Evolutionary conservation across 2,329 filamentous ascomycete genomes (phyloP).

Genomic region (Cadophora gregata): DNA sequence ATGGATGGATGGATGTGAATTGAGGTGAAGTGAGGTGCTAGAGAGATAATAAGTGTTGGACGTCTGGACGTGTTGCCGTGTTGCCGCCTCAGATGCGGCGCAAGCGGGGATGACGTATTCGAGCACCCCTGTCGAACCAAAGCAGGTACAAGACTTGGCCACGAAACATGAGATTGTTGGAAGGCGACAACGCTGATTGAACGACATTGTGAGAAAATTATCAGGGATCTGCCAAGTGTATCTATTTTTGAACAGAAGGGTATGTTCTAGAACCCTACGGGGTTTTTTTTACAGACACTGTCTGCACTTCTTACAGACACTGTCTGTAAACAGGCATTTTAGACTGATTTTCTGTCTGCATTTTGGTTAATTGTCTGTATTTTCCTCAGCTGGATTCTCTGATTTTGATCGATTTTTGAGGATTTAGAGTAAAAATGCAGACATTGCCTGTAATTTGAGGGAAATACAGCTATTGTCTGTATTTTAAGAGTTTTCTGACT

Average conservation of each 20-base stretch:
- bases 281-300: no score
- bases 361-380: no score
- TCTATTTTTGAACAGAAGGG: neutral
- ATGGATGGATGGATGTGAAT: no score
- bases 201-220: slow-evolving; percentile 8
- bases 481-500: no score
- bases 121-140: slow-evolving; percentile 1
- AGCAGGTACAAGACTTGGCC: slow-evolving; percentile 16
- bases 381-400: no score
- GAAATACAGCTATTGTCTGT: no score
- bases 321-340: no score
- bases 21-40: neutral
- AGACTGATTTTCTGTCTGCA: no score
- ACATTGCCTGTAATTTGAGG: no score
- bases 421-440: no score
- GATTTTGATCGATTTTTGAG: no score
- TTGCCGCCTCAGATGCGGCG: slow-evolving; percentile 12
- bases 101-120: slow-evolving; percentile 8
- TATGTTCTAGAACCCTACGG: slow-evolving; percentile 3
- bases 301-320: no score
- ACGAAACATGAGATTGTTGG: slow-evolving; percentile 9
- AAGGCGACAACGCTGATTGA: neutral
- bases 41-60: slow-evolving; percentile 13
- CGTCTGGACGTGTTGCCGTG: neutral
- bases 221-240: slow-evolving; percentile 4